Evolutionary conservation across 305 asterid genomes (phyloP), one percentile per base, ranked within the genome.

Genomic region (Solanum hybrid): DNA sequence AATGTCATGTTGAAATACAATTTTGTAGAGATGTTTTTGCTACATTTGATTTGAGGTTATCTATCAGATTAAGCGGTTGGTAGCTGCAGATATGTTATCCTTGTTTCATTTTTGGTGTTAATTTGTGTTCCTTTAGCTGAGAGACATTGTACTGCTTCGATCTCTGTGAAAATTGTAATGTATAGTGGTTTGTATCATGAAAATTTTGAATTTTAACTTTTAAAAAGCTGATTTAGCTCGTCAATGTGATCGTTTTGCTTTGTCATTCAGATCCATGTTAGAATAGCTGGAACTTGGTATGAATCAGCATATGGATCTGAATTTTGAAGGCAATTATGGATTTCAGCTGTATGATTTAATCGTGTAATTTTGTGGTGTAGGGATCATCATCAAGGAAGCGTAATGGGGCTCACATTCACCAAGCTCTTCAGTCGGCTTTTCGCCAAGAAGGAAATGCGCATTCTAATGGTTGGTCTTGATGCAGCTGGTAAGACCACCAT

Each of bases 401-500:
- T 93, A 91, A 95, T 95, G 98, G 97, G 97, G 92, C 89, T 95
- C 91, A 93, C 98, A 73, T 94, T 95, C 91, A 93, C 96, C 12
- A 97, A 96, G 96, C 95, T 97, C 87, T 96, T 96, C 89, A 94
- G 95, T 91, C 95, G 97, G 93, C 98, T 96, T 82, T 96, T 96
- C 26, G 97, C 98, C 92, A 96, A 96, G 98, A 95, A 92, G 92
- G 99, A 96, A 93, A 95, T 95, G 98, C 96, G 99, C 16, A 95
- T 96, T 94, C 94, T 96, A 92, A 96, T 95, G 98, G 98, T 95
- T 89, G 99, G 99, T 92, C 99, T 96, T 82, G 99, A 95, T 90
- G 98, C 98, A 26, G 98, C 99, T 94, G 99, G 99, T 94, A 95
- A 96, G 96, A 96, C 98, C 89, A 96, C 99, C 90, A 96, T 96